Evolutionary conservation across 257 asterid genomes (phyloP).

Genomic region (Nicotiana attenuata): DNA sequence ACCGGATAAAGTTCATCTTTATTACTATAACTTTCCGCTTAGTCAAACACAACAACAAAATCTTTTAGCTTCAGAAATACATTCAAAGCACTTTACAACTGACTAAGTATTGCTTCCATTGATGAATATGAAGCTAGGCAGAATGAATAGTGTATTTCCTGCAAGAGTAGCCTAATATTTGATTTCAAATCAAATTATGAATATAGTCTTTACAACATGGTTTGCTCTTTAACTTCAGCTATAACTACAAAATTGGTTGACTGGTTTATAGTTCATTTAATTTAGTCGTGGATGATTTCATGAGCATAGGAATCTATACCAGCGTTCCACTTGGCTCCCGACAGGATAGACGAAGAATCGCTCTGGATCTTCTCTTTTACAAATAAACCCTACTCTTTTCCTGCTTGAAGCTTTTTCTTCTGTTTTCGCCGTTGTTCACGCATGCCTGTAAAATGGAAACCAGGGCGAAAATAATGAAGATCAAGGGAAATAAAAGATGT

Average conservation of each 20-base stretch:
- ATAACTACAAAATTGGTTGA: not conserved
- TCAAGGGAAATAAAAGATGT: not conserved
- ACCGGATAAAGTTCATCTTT: not conserved
- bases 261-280: not conserved
- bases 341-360: not conserved
- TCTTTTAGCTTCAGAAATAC: not conserved
- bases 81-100: not conserved
- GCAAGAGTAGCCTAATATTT: not conserved
- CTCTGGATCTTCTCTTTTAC: not conserved
- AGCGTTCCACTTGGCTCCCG: not conserved
- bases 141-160: not conserved
- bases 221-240: not conserved
- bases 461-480: not conserved
- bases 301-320: not conserved
- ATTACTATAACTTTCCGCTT: not conserved
- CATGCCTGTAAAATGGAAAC: constrained; percentile 23
- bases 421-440: constrained; percentile 40
- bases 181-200: not conserved
- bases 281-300: not conserved
- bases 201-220: not conserved
- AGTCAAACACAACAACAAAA: not conserved
- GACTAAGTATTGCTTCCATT: not conserved
- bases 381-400: constrained; percentile 12
- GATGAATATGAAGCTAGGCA: too few species aligned
- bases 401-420: constrained; percentile 28